Evolutionary conservation across 495 filamentous ascomycete species (phyloP), one percentile per base, ranked within the genome.

Genomic region (Hypomontagnella monticulosa): DNA sequence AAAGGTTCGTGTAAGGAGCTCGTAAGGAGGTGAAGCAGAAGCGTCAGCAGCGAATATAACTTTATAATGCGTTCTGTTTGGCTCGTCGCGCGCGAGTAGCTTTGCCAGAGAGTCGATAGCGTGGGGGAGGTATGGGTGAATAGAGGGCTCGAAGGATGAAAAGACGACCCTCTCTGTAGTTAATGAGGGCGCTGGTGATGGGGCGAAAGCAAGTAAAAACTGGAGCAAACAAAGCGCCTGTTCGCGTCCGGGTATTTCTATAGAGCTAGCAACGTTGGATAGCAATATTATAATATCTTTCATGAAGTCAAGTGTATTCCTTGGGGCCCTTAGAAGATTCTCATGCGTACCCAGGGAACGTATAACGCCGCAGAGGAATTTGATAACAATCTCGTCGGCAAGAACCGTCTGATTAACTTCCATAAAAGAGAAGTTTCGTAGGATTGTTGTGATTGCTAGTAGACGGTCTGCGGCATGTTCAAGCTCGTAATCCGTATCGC

Each of bases 61-160:
- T 56, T 86, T 86, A 81, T 92, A 97, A 60, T 88, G 88, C 3
- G 86, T 88, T 53, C 95, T 82, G 69, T 98, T 99, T 0, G 95
- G 93, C 57, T 97, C 93, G 74, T 97, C 95, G 44, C 93, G 86
- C 1, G 94, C 94, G 20, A 99, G 84, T 10, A 99, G 81, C 72
- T 98, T 98, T 10, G 95, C 95, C 4, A 98, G 80, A 57, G 88
- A 88, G 75, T 99, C 95, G 16, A 97, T 85, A 8, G 95, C 95
- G 27, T 90, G 84, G 0, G 95, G 93, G 1, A 96, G 89, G 73
- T 96, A 97, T 62, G 89, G 89, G 73, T 99, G 94, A 23, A 93
- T 74, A 2, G 83, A 75, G 4, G 95, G 91, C 37, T 91, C 88
- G 72, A 93, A 98, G 2, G 89, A 74, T 1, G 92, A 80, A 74